A percentile compares a stretch with the other conserved stretches of the same genome.
These are phyloP conservation scores for Pseudonectria buxi DNA, from an alignment of 2,329 filamentous ascomycete species.

Conservation along the genomic window DNA sequence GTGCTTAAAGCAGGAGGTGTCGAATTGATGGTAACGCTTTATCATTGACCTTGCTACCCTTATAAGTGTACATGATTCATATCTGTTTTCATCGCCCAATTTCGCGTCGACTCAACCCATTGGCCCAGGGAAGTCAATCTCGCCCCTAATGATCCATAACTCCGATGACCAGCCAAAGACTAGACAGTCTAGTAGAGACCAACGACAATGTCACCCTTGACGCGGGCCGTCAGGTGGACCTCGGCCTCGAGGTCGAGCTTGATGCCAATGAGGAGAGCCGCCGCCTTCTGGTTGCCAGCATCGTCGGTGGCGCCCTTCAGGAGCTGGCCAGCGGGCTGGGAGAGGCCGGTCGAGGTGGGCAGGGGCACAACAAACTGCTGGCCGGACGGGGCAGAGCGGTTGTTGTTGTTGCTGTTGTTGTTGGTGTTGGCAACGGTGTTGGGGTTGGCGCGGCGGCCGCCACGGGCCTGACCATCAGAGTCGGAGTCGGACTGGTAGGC, in stretches of 20 bases:
- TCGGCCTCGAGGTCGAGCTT: slow-evolving; percentile 58
- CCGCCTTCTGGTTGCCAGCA: slow-evolving; percentile 50
- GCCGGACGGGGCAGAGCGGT: slow-evolving; percentile 4
- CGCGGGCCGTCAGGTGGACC: slow-evolving; percentile 53
- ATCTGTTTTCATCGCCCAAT: too few species aligned
- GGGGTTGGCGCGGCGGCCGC: slow-evolving; percentile 21
- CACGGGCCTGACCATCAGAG: slow-evolving; percentile 24
- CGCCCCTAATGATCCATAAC: slow-evolving; percentile 5
- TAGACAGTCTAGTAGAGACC: slow-evolving; percentile 19
- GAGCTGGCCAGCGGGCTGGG: slow-evolving; percentile 36
- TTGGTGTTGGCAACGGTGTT: slow-evolving; percentile 31
- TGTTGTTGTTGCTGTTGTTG: slow-evolving; percentile 21
- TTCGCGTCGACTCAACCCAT: neutral
- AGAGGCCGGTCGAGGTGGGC: slow-evolving; percentile 3
- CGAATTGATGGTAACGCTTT: too few species aligned
- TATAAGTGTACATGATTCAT: too few species aligned
- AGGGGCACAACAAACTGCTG: neutral
- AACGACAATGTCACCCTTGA: slow-evolving; percentile 55
- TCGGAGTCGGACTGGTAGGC: slow-evolving; percentile 25
- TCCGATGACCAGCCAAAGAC: slow-evolving; percentile 1
- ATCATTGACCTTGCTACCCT: too few species aligned
- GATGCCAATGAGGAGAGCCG: slow-evolving; percentile 54
- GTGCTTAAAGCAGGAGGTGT: too few species aligned
- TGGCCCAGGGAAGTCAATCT: slow-evolving; percentile 1
- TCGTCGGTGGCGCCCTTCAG: slow-evolving; percentile 52